Conservation (phyloP, 1,139 yeast species). For the Sugiyamaella neomexicana region DNA sequence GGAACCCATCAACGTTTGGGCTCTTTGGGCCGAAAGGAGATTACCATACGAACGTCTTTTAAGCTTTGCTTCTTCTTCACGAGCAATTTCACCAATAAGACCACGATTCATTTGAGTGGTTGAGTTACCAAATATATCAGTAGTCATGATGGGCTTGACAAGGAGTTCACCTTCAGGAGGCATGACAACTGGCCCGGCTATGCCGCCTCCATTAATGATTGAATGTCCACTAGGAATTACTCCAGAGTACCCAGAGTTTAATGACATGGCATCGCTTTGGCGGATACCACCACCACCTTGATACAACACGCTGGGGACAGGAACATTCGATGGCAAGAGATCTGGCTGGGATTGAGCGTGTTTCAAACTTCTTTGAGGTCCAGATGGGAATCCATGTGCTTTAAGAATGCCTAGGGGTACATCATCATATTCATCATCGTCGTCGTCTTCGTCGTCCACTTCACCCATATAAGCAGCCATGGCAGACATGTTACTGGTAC, state of each 20-base stretch:
- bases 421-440: slow-evolving; percentile 44
- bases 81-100: slow-evolving; percentile 44
- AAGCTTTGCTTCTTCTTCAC: slow-evolving; percentile 42
- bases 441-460: slow-evolving; percentile 28
- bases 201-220: slow-evolving; percentile 6
- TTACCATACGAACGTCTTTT: slow-evolving; percentile 33
- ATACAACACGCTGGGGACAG: slow-evolving; percentile 7
- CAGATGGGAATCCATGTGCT: slow-evolving; percentile 44
- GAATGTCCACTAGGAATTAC: slow-evolving; percentile 3
- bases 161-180: slow-evolving; percentile 15
- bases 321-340: slow-evolving; percentile 13
- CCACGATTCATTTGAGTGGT: slow-evolving; percentile 37
- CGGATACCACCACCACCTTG: slow-evolving; percentile 8
- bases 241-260: slow-evolving; percentile 20
- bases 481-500: slow-evolving; percentile 11
- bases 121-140: slow-evolving; percentile 31
- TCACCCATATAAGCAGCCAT: slow-evolving; percentile 20
- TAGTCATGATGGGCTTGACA: slow-evolving; percentile 30
- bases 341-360: slow-evolving; percentile 30
- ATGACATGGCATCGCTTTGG: slow-evolving; percentile 17
- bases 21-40: slow-evolving; percentile 17
- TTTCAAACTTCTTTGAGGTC: slow-evolving; percentile 15
- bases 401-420: slow-evolving; percentile 45
- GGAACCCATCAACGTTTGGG: slow-evolving; percentile 16
- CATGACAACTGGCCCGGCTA: slow-evolving; percentile 18